Base-by-base conservation (phyloP, 2,329 filamentous ascomycete species). In the Aspergillus melleus region DNA sequence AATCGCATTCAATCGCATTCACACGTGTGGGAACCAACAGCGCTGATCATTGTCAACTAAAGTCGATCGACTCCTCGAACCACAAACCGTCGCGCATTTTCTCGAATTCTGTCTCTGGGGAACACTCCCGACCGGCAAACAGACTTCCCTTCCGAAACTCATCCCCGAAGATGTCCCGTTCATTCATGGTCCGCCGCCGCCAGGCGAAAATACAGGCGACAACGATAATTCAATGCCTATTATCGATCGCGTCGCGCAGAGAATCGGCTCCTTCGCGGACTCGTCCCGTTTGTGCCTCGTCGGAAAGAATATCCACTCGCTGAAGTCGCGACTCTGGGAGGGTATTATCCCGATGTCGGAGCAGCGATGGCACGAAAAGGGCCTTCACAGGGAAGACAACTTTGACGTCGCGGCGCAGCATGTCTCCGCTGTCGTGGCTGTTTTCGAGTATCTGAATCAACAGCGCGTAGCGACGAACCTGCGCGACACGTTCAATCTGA, bases 51-150 rank as follows among this genome's bases (percentile, higher is more conserved):
- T n/a, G 14, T 14, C 14, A 16, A 14, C 14, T 12, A n/a, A 6
- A 72, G 69, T 71, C 39, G 69, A 71, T 65, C 67, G 64, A n/a
- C 44, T 70, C n/a, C 51, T 72, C 32, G 69, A 70, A 47, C 65
- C 66, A 10, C 68, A 71, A 51, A 68, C 68, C 0, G 59, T 68
- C 10, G 54, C 36, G 6, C 36, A 64, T 6, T 71, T 71, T 20
- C 8, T 69, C 5, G 46, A 57, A 24, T 70, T 66, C 36, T 58
- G 55, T 10, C 1, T 49, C 10, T 44, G 50, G 2, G 52, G 53
- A 1, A 26, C 59, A 0, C 60, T 71, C 8, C 67, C 67, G 3
- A 64, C 67, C 53, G 67, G 67, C 19, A 62, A 58, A n/a, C 47
- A 57, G 11, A 55, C 65, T 4, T 19, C 49, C 2, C 26, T 64